These are phyloP conservation scores for Hylodesmum podocarpum DNA, from an alignment of 306 rosid species.

Conservation along the genomic window DNA sequence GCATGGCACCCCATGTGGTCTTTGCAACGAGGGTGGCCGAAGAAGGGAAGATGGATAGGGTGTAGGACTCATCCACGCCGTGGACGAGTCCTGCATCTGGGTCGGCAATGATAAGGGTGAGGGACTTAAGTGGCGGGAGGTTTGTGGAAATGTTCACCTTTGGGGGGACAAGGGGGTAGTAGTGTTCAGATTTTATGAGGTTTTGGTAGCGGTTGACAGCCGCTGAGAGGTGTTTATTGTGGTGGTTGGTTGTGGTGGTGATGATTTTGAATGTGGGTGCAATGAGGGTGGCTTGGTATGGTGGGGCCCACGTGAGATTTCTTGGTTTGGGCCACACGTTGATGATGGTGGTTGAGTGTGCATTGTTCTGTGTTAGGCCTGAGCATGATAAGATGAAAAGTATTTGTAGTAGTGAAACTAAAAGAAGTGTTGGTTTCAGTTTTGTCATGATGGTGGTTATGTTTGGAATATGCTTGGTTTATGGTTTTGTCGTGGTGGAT, in stretches of 20 bases:
- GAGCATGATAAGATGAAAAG: not conserved
- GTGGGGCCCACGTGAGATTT: constrained; percentile 59
- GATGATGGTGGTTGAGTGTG: not conserved
- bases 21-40: constrained; percentile 39
- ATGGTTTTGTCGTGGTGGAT: not conserved
- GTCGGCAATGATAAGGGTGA: constrained; percentile 41
- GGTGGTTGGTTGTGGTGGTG: constrained; percentile 40
- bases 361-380: not conserved
- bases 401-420: not conserved
- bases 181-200: constrained; percentile 61
- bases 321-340: constrained; percentile 83
- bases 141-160: constrained; percentile 31
- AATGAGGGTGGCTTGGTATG: constrained; percentile 46
- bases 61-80: constrained; percentile 73
- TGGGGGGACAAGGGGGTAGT: constrained; percentile 52
- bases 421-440: not conserved
- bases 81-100: constrained; percentile 49
- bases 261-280: constrained; percentile 63
- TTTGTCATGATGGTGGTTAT: not conserved
- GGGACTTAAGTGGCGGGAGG: constrained; percentile 46
- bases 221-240: constrained; percentile 48
- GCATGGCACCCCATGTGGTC: constrained; percentile 81
- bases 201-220: constrained; percentile 57
- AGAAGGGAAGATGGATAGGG: constrained; percentile 44
- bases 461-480: not conserved